These are phyloP conservation scores for Globisporangium mamillatum DNA, from an alignment of 352 stramenopile genomes.

Conservation along the genomic window DNA sequence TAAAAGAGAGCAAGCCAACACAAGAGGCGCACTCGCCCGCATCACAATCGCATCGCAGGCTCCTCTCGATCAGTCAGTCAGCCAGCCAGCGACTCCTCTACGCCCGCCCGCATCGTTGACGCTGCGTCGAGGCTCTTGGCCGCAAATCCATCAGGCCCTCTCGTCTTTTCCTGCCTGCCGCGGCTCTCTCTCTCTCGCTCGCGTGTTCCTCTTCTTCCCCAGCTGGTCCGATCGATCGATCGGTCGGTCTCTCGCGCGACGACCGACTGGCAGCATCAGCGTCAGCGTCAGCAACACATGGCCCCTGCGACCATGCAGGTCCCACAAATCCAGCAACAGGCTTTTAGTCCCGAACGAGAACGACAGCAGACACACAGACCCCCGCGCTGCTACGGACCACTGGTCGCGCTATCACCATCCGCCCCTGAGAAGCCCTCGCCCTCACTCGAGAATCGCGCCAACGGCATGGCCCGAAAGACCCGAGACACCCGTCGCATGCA, in stretches of 20 bases:
- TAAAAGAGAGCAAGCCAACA: too few relatives aligned
- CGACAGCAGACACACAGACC: neutral
- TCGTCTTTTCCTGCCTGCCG: neutral
- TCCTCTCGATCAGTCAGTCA: neutral
- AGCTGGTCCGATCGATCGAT: neutral
- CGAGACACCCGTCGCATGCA: neutral
- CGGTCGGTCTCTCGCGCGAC: neutral
- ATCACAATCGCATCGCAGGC: neutral
- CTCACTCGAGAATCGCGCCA: conserved; percentile 10
- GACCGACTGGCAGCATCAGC: neutral
- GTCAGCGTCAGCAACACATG: conserved; percentile 12
- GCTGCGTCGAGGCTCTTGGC: neutral
- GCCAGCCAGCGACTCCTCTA: neutral
- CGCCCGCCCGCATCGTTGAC: neutral
- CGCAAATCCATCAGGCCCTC: neutral
- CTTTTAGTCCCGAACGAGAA: neutral
- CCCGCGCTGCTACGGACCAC: neutral
- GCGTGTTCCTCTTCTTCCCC: neutral
- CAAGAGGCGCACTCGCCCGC: neutral
- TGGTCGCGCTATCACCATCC: neutral
- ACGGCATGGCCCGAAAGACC: conserved; percentile 7
- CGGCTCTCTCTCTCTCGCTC: neutral
- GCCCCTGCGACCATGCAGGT: neutral
- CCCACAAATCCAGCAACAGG: neutral
- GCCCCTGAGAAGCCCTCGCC: neutral